Base-by-base conservation (phyloP, 1,284 basidiomycete species). In the Marasmius fiardii region DNA sequence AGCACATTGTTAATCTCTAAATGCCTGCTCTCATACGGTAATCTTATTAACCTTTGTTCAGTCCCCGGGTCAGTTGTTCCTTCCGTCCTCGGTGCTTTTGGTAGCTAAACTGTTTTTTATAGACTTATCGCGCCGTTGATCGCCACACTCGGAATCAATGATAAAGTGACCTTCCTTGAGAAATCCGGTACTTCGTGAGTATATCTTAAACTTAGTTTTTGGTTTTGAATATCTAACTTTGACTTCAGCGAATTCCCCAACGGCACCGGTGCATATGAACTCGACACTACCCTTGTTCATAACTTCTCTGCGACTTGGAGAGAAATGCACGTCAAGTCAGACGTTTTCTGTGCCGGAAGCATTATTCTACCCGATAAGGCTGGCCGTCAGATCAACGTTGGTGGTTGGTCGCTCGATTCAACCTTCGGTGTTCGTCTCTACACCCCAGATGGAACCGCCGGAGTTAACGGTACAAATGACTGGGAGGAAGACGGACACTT, bases 331-430 rank as follows among this genome's bases (percentile, higher is more conserved):
- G 71, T 89, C 62, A 76, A 88, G 68, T 76, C 84, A 3, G 86
- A 90, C 60, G 86, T 90, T 28, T 91, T 91, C 74, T 90, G 88
- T 65, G 81, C 88, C 2, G 89, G 72, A n/a, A 80, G 80, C 48
- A 71, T 91, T 33, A 79, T 87, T 39, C 78, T 91, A 28, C 89
- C 89, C 0, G 88, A 90, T 64, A 86, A 84, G 61, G 83, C 71
- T 20, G 88, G 74, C 1, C 76, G 88, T 44, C 78, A 83, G 59
- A 76, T 90, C 65, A 86, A 88, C 55, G 76, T 91, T 39, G 88
- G 88, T 49, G 88, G 43, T 3, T 82, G 80, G 80, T 79, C 79
- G 31, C 69, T 82, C 48, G 71, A 80, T 1, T 88, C 86, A 14
- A 87, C 84, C 7, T 86, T 72, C 54, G 88, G 88, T 51, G 74